Evolutionary conservation across 257 asterid genomes (phyloP).

Genomic region (Solanum lycopersicoides): DNA sequence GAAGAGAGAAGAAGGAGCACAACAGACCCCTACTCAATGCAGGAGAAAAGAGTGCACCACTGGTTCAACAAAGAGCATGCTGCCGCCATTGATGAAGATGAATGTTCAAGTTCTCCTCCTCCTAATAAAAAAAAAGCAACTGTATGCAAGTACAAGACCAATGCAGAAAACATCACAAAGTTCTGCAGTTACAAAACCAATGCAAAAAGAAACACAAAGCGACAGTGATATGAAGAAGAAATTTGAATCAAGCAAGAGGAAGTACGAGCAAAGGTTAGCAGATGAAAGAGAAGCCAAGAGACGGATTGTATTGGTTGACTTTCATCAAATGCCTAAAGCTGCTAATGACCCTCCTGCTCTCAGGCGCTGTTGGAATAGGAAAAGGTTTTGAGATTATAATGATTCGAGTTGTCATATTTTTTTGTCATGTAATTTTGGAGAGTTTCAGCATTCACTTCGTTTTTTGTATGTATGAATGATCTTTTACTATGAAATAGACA

Average conservation of each 20-base stretch:
- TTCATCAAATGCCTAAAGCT: not conserved
- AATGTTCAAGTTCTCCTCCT: not conserved
- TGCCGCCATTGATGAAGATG: not conserved
- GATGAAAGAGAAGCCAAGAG: not conserved
- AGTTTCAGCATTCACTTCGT: not conserved
- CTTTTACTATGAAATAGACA: not conserved
- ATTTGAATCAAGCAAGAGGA: not conserved
- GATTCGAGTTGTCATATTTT: not conserved
- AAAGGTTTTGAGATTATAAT: not conserved
- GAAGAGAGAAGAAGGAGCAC: not conserved
- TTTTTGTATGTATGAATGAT: not conserved
- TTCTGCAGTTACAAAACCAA: not conserved
- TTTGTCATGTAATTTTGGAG: not conserved
- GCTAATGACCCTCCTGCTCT: not conserved
- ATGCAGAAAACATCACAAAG: no score
- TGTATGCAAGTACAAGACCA: not conserved
- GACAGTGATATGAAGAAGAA: not conserved
- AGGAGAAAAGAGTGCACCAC: not conserved
- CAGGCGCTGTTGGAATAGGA: not conserved
- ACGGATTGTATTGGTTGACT: not conserved
- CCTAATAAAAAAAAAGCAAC: not conserved
- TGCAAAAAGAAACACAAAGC: not conserved
- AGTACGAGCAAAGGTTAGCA: not conserved
- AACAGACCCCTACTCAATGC: not conserved
- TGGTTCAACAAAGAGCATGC: not conserved